phyloP scores from a whole-genome alignment of 306 rosid species.

The Biancaea sappan region DNA sequence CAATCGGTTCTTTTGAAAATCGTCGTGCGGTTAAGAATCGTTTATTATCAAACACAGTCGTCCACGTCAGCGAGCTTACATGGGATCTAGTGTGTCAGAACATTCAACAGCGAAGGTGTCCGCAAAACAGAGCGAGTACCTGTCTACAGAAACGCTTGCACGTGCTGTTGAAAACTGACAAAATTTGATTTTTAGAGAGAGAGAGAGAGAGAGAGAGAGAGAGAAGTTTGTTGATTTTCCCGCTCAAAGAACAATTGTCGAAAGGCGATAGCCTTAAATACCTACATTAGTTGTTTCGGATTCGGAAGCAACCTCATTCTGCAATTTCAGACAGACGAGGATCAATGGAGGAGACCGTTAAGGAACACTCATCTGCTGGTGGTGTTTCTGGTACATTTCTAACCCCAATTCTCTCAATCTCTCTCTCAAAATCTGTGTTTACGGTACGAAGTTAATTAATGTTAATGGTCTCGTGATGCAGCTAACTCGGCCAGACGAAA shows the following conservation, averaged over 20 bases:
- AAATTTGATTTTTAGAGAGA: constrained; percentile 29
- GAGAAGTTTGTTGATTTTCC: constrained; percentile 35
- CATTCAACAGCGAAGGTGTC: not conserved
- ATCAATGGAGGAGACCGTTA: constrained; percentile 26
- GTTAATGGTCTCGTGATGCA: constrained; percentile 12
- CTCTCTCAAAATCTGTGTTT: not conserved
- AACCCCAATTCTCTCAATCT: not conserved
- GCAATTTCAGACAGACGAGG: not conserved
- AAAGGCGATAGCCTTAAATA: constrained; percentile 1
- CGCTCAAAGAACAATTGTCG: constrained; percentile 39
- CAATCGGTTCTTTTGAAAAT: too few species aligned
- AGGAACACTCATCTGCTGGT: constrained; percentile 40
- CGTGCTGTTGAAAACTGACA: not conserved
- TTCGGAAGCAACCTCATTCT: not conserved
- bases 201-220: not conserved
- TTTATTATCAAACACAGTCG: not conserved
- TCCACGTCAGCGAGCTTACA: not conserved
- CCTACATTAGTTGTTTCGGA: too few species aligned
- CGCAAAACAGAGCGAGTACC: not conserved
- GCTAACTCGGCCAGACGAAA: constrained; percentile 47
- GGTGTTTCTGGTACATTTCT: constrained; percentile 25
- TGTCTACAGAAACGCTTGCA: not conserved
- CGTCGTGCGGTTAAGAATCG: not conserved
- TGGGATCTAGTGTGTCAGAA: not conserved
- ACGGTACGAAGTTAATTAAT: not conserved